Base-by-base conservation (phyloP, 2,329 filamentous ascomycete species). In the Didymella lethalis region DNA sequence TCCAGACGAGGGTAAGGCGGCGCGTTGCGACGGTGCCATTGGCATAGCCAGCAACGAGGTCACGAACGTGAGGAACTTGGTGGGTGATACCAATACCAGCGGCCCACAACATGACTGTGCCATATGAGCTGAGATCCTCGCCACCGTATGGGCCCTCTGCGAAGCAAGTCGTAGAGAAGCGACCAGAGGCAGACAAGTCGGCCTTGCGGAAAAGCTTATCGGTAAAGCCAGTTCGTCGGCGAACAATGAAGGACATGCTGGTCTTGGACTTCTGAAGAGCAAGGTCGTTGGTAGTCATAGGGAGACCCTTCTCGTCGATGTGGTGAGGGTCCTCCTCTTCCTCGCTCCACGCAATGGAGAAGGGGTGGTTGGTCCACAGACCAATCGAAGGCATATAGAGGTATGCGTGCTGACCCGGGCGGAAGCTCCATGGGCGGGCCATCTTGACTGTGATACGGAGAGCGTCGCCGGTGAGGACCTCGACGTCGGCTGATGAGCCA, bases 11-110 rank as follows among this genome's bases (percentile, higher is more conserved):
- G 1, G 90, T 91, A 46, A 98, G 80, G 40, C 89, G 88, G 50
- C 93, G 89, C 3, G 92, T 92, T 4, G 94, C 93, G 36, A 93
- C 88, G 0, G 88, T 93, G 59, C 67, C 89, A 86, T 91, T 79
- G 81, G 83, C 82, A 82, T 86, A 71, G 77, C 81, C 78, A 48
- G 76, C 76, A 41, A 83, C 80, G 18, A 83, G 78, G 58, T 95
- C 89, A 54, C 88, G 89, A 8, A 97, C 85, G 76, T 96, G 96
- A 32, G 93, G 91, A 29, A 98, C 86, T 75, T 96, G 93, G 76
- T 98, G 94, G 0, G 94, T 97, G 78, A 99, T 98, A 62, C 95
- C 95, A 5, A 95, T 93, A 57, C 94, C 92, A 56, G 93, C 93
- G 12, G 94, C 93, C 73, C 97, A 93, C 56, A 99, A 88, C 63